Base-by-base conservation (phyloP, 208 protist genomes). In the Trypanosoma caninum region DNA sequence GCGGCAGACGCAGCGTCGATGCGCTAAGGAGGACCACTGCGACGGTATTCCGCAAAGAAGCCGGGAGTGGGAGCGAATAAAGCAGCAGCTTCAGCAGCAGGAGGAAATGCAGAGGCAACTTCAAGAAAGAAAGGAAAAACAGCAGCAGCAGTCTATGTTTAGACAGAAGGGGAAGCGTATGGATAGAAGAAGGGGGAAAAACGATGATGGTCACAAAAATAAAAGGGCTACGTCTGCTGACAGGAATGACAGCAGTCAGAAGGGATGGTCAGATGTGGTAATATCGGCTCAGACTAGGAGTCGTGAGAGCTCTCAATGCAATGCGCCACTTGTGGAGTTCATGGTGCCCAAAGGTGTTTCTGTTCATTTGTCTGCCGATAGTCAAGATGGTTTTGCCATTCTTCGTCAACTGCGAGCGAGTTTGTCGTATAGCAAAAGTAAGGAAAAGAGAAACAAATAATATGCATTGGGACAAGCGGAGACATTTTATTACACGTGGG, bases 331-430 rank as follows among this genome's bases (percentile, higher is more conserved):
- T 10, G 9, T 14, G 27, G 22, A 16, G 8, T 22, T 28, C 13
- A 28, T 34, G 22, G 40, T 20, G 22, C 30, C n/a, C 55, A 38
- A 22, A 34, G 20, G 55, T 25, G 28, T 11, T 40, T 1, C 51
- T 3, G 45, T 72, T 28, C 70, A 42, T 3, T 53, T 76, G 31
- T 72, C 55, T 14, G 34, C 28, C 37, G 55, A 69, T 35, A 53
- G 37, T 31, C 6, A 45, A 25, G 64, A 76, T 60, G 70, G 64
- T 35, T 18, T 8, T 27, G 53, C 61, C 5, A 35, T 76, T 30
- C 56, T 76, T 53, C 61, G 70, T 9, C 54, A 72, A 27, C 44
- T 76, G 27, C 56, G 67, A 58, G 52, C 42, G 3, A 45, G 41
- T 53, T 28, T 59, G n/a, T 53, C 33, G 28, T 20, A 18, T 23